A percentile compares a stretch with the other conserved stretches of the same genome.
These are phyloP conservation scores for Meyerozyma carpophila DNA, from an alignment of 1,139 yeast species.

Conservation along the genomic window DNA sequence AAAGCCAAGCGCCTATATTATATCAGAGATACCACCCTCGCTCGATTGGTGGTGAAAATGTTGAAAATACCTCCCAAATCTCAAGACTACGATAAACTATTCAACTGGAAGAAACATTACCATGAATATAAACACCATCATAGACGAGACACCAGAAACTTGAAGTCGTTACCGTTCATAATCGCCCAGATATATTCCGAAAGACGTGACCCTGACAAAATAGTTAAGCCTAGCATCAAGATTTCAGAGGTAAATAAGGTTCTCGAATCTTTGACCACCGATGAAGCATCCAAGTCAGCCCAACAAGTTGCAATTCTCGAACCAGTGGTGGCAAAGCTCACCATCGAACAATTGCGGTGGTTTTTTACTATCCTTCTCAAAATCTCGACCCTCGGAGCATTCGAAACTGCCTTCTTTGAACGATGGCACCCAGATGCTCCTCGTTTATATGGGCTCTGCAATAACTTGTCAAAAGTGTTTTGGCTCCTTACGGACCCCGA, in stretches of 20 bases:
- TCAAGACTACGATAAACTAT: slow-evolving; percentile 28
- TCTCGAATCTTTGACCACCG: slow-evolving; percentile 38
- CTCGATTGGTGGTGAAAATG: slow-evolving; percentile 35
- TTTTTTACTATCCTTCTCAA: slow-evolving; percentile 64
- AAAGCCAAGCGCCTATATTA: slow-evolving; percentile 51
- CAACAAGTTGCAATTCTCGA: slow-evolving; percentile 38
- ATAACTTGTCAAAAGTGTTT: slow-evolving; percentile 58
- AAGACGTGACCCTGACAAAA: slow-evolving; percentile 27
- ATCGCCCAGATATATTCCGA: slow-evolving; percentile 43
- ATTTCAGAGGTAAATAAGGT: slow-evolving; percentile 48
- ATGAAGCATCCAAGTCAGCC: slow-evolving; percentile 31
- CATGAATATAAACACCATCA: slow-evolving; percentile 25
- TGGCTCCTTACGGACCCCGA: slow-evolving; percentile 50
- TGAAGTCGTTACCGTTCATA: slow-evolving; percentile 27
- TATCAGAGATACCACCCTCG: slow-evolving; percentile 48
- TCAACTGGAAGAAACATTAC: slow-evolving; percentile 35
- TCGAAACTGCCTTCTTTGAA: slow-evolving; percentile 57
- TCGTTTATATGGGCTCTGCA: slow-evolving; percentile 60
- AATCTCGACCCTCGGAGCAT: slow-evolving; percentile 49
- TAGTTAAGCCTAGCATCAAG: slow-evolving; percentile 42
- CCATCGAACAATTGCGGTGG: slow-evolving; percentile 65
- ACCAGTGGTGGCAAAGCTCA: slow-evolving; percentile 50
- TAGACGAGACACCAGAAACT: slow-evolving; percentile 34
- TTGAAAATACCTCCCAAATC: slow-evolving; percentile 32
- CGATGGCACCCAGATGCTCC: slow-evolving; percentile 82